Evolutionary conservation across 495 filamentous ascomycete genomes (phyloP).

Genomic region (Ascodesmis nigricans): DNA sequence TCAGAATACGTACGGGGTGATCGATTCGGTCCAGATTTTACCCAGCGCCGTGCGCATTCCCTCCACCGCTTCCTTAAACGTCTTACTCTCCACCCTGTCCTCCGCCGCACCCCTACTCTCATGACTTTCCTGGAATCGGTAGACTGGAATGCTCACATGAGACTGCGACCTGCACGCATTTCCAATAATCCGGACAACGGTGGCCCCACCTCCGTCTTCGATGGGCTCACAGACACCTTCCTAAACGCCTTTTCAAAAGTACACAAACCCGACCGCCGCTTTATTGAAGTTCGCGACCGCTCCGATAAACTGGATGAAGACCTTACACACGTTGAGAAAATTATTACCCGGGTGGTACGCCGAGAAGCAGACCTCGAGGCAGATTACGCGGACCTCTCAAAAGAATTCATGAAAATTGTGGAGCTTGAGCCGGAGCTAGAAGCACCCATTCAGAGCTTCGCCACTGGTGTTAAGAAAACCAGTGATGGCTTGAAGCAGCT

Average conservation of each 20-base stretch:
- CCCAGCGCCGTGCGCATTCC: conserved; percentile 68
- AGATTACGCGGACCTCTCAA: conserved; percentile 72
- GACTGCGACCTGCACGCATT: conserved; percentile 40
- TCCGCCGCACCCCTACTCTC: conserved; percentile 61
- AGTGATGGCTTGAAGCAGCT: conserved; percentile 47
- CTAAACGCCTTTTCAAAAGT: conserved; percentile 94
- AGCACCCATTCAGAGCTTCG: conserved; percentile 57
- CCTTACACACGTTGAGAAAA: conserved; percentile 77
- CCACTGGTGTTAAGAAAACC: conserved; percentile 64
- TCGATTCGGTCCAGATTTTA: conserved; percentile 86
- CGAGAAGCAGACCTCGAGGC: conserved; percentile 73
- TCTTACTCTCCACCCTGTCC: conserved; percentile 64
- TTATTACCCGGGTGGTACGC: conserved; percentile 68
- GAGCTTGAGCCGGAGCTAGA: conserved; percentile 76
- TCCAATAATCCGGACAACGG: conserved; percentile 21
- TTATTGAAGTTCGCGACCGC: conserved; percentile 82
- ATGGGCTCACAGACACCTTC: conserved; percentile 86
- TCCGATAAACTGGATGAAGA: conserved; percentile 92
- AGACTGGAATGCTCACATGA: conserved; percentile 96
- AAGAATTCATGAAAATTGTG: conserved; percentile 82
- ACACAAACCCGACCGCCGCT: conserved; percentile 82
- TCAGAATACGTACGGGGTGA: conserved; percentile 80
- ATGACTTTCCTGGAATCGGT: conserved; percentile 73
- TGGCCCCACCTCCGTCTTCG: conserved; percentile 47
- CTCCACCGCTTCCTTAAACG: conserved; percentile 80